phyloP scores from a whole-genome alignment of 2,329 filamentous ascomycete genomes.

The Diaporthe vaccinii region DNA sequence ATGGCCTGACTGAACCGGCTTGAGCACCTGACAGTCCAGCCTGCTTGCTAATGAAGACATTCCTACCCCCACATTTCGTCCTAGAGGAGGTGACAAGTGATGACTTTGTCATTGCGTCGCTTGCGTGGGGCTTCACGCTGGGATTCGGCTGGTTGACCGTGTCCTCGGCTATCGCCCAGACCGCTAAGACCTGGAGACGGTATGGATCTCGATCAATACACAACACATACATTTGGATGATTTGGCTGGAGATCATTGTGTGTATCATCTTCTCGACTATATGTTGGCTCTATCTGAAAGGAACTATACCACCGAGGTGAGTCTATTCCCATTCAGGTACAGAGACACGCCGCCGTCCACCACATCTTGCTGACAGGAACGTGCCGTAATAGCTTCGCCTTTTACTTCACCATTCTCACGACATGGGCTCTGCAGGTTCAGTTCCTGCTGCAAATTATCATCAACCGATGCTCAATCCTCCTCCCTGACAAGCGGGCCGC shows the following conservation, averaged over 20 bases:
- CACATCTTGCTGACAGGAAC: not conserved
- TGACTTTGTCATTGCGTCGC: slow-evolving; percentile 31
- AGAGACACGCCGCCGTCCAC: too few species aligned
- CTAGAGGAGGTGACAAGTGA: slow-evolving; percentile 32
- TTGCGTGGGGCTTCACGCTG: slow-evolving; percentile 34
- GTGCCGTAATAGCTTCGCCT: slow-evolving; percentile 9
- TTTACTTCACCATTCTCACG: slow-evolving; percentile 31
- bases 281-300: slow-evolving; percentile 31
- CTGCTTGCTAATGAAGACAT: slow-evolving; percentile 12
- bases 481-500: slow-evolving; percentile 55
- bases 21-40: not conserved
- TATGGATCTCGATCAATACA: slow-evolving; percentile 31
- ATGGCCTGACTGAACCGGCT: slow-evolving; percentile 17
- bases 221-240: slow-evolving; percentile 34
- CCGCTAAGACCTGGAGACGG: slow-evolving; percentile 24
- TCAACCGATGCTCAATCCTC: slow-evolving; percentile 65
- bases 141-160: slow-evolving; percentile 35
- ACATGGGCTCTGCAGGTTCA: slow-evolving; percentile 33
- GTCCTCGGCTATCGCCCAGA: slow-evolving; percentile 21
- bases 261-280: slow-evolving; percentile 26
- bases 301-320: slow-evolving; percentile 22
- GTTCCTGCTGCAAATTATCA: slow-evolving; percentile 52
- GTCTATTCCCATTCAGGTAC: not conserved
- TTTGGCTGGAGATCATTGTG: slow-evolving; percentile 19
- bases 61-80: slow-evolving; percentile 27